phyloP scores from a whole-genome alignment of 208 protist species.

The Wallacemonas sp. region DNA sequence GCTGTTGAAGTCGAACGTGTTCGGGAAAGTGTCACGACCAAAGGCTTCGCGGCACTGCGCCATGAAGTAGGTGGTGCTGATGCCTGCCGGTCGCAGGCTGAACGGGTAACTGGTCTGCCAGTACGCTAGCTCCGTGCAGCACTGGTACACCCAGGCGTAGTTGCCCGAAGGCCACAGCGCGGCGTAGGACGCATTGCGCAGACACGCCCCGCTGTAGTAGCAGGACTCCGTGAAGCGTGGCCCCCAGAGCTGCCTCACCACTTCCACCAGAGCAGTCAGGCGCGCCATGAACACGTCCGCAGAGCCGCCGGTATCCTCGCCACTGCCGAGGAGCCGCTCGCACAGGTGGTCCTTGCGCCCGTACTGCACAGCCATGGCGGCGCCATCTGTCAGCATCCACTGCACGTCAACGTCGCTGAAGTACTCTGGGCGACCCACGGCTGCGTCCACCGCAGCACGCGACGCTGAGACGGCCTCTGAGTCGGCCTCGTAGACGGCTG shows the following conservation, averaged over 20 bases:
- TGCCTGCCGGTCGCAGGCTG: conserved; percentile 20
- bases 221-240: conserved; percentile 22
- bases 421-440: conserved; percentile 27
- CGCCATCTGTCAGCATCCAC: conserved; percentile 46
- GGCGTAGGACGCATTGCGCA: conserved; percentile 23
- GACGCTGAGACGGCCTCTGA: neutral
- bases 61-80: conserved; percentile 41
- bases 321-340: conserved; percentile 1
- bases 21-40: conserved; percentile 20
- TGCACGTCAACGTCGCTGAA: conserved; percentile 38
- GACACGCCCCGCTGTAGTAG: conserved; percentile 44
- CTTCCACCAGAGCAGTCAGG: conserved; percentile 11
- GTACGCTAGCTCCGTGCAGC: conserved; percentile 39
- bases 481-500: conserved; percentile 15
- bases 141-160: conserved; percentile 51
- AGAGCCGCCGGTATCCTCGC: neutral
- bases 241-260: conserved; percentile 26
- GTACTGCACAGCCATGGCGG: conserved; percentile 49
- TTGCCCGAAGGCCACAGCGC: conserved; percentile 18
- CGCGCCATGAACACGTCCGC: conserved; percentile 15
- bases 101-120: conserved; percentile 43
- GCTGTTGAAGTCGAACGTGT: conserved; percentile 42
- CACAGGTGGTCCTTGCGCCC: conserved; percentile 28
- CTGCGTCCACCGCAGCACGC: conserved; percentile 7
- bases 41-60: conserved; percentile 37